These are phyloP conservation scores for Boehmeria nivea DNA, from an alignment of 306 rosid genomes.

Conservation along the genomic window DNA sequence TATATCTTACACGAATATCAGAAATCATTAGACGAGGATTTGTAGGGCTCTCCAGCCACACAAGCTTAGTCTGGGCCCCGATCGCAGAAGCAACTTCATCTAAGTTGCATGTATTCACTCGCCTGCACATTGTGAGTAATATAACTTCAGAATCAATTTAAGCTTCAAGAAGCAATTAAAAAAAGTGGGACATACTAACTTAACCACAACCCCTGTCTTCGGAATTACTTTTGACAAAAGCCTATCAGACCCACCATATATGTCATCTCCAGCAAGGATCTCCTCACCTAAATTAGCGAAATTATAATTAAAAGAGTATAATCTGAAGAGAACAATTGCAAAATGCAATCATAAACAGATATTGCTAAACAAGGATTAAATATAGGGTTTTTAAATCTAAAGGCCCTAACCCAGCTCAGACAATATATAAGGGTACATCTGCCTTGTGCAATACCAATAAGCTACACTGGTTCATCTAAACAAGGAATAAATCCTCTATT, in stretches of 20 bases:
- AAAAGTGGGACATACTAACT: constrained; percentile 51
- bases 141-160: constrained; percentile 12
- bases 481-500: background rate
- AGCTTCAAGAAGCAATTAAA: constrained; percentile 15
- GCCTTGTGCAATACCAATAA: background rate
- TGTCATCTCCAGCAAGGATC: constrained; percentile 84
- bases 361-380: too few relatives aligned
- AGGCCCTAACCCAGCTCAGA: background rate
- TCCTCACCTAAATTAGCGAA: constrained; percentile 56
- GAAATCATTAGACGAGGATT: constrained; percentile 73
- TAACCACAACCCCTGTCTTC: constrained; percentile 70
- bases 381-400: too few relatives aligned
- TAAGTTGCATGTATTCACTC: constrained; percentile 70
- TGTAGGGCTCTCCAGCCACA: constrained; percentile 96
- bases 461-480: background rate
- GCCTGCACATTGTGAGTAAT: constrained; percentile 44
- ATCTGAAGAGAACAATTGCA: constrained; percentile 13
- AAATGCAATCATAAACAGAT: background rate
- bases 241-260: constrained; percentile 85
- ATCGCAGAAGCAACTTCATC: constrained; percentile 79
- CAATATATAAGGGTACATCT: background rate
- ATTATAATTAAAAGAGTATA: background rate
- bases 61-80: constrained; percentile 78
- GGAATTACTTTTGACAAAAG: constrained; percentile 76
- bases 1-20: constrained; percentile 71